Evolutionary conservation across 768 basidiomycete genomes (phyloP), one percentile per base, ranked within the genome.

Genomic region (Rhodotorula diobovata): DNA sequence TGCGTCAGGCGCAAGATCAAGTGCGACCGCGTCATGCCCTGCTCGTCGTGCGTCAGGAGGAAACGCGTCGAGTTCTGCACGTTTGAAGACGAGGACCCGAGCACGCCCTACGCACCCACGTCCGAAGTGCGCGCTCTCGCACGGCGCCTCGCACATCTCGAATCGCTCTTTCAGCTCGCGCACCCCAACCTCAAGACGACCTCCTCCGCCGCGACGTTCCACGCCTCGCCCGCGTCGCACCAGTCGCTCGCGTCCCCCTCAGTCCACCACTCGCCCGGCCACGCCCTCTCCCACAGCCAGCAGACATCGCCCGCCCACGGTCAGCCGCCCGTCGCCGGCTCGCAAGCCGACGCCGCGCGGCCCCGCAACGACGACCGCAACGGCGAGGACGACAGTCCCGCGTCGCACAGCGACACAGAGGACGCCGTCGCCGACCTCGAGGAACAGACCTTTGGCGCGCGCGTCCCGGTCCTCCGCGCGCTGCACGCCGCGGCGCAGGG

Each of bases 121-220:
- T 56, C 56, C 37, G 74, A 75, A 14, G 74, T 75, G 28, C 70
- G 68, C 3, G 59, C 70, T 9, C 50, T 75, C 39, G 34, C 35
- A 14, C 74, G 74, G 4, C 74, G 74, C 2, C 68, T 75, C 12
- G 41, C 48, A 1, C 70, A 72, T n/a, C 70, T 75, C 48, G 74
- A 75, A 43, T 16, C 53, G 20, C 65, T 75, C 54, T 67, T 75
- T 50, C 63, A 64, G 18, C 61, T 62, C 23, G 37, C 64, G 21
- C 51, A 67, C 48, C 61, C 46, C 30, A 39, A 55, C 16, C 60
- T 64, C 53, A 28, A 50, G 16, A 30, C 61, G 15, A 10, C 35
- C 15, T 46, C 53, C 15, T 15, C n/a, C 30, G 59, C 30, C 30
- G 34, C 45, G 4, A 12, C 61, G 21, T n/a, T 50, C 28, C 35